Evolutionary conservation across 257 asterid species (phyloP).

Genomic region (Vinca minor): DNA sequence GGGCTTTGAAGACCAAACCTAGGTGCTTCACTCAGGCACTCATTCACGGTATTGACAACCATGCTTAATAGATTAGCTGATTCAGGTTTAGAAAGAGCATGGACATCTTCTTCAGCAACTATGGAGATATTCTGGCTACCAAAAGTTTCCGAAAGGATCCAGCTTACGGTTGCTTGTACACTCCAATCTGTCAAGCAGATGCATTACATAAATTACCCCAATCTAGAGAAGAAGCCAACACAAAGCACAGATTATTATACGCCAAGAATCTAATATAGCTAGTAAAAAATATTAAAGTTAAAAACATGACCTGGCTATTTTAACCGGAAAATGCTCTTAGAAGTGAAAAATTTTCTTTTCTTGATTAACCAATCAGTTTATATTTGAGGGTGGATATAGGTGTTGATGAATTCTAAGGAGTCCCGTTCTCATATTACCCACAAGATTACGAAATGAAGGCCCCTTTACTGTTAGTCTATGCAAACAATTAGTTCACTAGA

Average conservation of each 20-base stretch:
- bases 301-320: not conserved
- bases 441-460: not conserved
- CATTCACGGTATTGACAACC: slow-evolving; percentile 55
- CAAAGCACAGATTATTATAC: slow-evolving; percentile 1
- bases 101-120: slow-evolving; percentile 83
- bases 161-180: slow-evolving; percentile 77
- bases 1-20: slow-evolving; percentile 58
- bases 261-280: not conserved
- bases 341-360: not conserved
- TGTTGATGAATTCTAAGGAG: not conserved
- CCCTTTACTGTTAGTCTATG: not conserved
- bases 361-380: not conserved
- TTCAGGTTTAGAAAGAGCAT: slow-evolving; percentile 51
- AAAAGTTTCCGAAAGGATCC: slow-evolving; percentile 48
- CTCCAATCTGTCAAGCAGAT: slow-evolving; percentile 56
- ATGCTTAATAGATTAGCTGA: slow-evolving; percentile 39
- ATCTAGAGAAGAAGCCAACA: not conserved
- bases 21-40: slow-evolving; percentile 53
- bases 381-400: not conserved
- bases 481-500: not conserved
- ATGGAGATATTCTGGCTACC: slow-evolving; percentile 45
- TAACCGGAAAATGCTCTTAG: not conserved
- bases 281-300: not conserved
- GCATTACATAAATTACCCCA: not conserved
- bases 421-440: not conserved